These are phyloP conservation scores for Poterioochromonas sp. DNA, from an alignment of 352 stramenopile genomes.

Conservation along the genomic window DNA sequence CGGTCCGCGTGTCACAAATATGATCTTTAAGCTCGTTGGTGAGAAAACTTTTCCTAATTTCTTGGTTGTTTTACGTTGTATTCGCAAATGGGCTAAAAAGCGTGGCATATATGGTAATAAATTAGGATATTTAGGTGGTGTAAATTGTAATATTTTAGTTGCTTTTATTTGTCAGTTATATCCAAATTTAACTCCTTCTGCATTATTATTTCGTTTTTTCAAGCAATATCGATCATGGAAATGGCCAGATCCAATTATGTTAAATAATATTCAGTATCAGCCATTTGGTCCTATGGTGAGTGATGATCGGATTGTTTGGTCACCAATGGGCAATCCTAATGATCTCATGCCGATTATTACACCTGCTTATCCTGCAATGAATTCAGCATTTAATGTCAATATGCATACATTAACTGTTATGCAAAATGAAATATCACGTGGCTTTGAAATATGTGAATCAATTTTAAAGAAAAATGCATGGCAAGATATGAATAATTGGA, in stretches of 20 bases:
- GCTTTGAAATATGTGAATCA: not conserved
- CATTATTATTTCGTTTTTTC: constrained; percentile 88
- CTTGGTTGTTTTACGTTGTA: constrained; percentile 18
- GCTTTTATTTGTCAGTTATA: constrained; percentile 86
- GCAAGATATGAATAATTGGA: not conserved
- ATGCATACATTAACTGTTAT: constrained; percentile 44
- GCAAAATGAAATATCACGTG: not conserved
- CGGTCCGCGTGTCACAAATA: constrained; percentile 87
- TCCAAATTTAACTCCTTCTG: constrained; percentile 58
- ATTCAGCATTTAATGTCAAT: constrained; percentile 94
- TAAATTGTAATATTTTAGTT: constrained; percentile 97
- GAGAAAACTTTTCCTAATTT: constrained; percentile 37
- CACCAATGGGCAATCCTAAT: constrained; percentile 29
- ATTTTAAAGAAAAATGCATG: constrained; percentile 1
- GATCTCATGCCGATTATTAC: constrained; percentile 99
- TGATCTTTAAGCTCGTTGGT: constrained; percentile 80
- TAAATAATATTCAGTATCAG: constrained; percentile 47
- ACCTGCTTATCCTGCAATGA: constrained; percentile 91
- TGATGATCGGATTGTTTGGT: constrained; percentile 51
- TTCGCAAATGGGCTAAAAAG: constrained; percentile 56
- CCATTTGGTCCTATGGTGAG: not conserved
- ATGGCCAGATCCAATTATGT: constrained; percentile 86
- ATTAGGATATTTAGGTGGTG: constrained; percentile 89
- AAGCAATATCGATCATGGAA: constrained; percentile 83
- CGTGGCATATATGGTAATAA: constrained; percentile 97